Conservation (phyloP, 116 monocot species). For the Phalaenopsis hybrid region DNA sequence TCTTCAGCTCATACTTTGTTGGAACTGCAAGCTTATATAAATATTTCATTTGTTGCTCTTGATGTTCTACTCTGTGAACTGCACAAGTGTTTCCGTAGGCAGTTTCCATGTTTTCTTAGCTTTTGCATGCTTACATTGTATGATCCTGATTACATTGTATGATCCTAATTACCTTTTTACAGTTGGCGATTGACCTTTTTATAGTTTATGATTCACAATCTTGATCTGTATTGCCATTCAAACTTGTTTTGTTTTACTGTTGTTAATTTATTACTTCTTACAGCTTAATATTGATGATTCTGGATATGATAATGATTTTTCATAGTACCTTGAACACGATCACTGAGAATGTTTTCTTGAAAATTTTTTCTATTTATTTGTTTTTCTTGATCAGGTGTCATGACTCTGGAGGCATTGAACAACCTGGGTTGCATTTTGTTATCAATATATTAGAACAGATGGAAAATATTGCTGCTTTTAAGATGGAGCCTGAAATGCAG, state of each 20-base stretch:
- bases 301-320: not conserved
- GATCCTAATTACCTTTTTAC: not conserved
- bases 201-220: no score
- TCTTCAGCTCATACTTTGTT: not conserved
- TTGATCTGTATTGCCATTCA: not conserved
- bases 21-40: not conserved
- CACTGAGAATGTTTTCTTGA: not conserved
- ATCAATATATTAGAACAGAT: conserved; percentile 53
- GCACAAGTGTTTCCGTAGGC: not conserved
- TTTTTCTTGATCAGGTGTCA: conserved; percentile 37
- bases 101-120: not conserved
- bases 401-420: conserved; percentile 29
- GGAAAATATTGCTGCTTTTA: conserved; percentile 22
- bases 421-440: conserved; percentile 55
- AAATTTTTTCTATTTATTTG: not conserved
- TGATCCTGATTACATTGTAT: not conserved
- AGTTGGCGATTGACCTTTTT: not conserved
- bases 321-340: not conserved
- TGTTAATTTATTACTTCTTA: not conserved
- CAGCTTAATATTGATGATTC: not conserved
- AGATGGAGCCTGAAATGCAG: conserved; percentile 12
- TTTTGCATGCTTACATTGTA: not conserved
- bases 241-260: not conserved
- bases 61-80: not conserved
- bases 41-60: not conserved